These are phyloP conservation scores for Pichia ethanolica DNA, from an alignment of 805 yeast genomes.

Conservation along the genomic window DNA sequence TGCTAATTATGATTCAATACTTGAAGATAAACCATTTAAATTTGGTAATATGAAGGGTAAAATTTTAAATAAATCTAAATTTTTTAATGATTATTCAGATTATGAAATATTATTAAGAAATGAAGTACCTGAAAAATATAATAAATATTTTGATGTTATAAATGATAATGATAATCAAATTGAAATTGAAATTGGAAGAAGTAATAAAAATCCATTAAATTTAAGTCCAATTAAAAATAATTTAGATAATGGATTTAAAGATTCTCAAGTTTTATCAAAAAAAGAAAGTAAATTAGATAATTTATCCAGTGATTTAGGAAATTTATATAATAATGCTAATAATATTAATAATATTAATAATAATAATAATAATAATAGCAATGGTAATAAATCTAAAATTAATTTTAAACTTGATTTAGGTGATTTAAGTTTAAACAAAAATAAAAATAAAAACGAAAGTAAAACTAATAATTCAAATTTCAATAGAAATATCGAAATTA, in stretches of 20 bases:
- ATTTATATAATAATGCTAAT: not conserved
- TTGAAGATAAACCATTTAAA: constrained; percentile 21
- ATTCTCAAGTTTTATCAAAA: constrained; percentile 1
- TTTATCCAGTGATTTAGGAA: not conserved
- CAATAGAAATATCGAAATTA: not conserved
- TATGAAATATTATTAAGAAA: constrained; percentile 24
- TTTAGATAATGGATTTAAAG: constrained; percentile 6
- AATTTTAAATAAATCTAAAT: constrained; percentile 16
- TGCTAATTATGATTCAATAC: constrained; percentile 23
- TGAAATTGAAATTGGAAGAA: constrained; percentile 25
- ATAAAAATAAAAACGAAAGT: no score
- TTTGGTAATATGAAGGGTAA: constrained; percentile 26
- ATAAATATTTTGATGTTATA: constrained; percentile 15
- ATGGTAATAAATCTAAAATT: no score
- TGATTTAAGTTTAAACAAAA: no score
- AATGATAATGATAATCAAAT: not conserved
- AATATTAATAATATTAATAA: not conserved
- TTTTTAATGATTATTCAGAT: constrained; percentile 21
- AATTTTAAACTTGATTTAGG: no score
- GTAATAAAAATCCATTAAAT: constrained; percentile 13
- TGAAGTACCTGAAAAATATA: constrained; percentile 23
- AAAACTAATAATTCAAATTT: no score
- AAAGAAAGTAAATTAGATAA: not conserved
- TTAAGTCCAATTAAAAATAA: constrained; percentile 22
- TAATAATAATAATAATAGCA: not conserved